Evolutionary conservation across 148 eudicot species (phyloP), one percentile per base, ranked within the genome.

Genomic region (Rhododendron ferrugineum): DNA sequence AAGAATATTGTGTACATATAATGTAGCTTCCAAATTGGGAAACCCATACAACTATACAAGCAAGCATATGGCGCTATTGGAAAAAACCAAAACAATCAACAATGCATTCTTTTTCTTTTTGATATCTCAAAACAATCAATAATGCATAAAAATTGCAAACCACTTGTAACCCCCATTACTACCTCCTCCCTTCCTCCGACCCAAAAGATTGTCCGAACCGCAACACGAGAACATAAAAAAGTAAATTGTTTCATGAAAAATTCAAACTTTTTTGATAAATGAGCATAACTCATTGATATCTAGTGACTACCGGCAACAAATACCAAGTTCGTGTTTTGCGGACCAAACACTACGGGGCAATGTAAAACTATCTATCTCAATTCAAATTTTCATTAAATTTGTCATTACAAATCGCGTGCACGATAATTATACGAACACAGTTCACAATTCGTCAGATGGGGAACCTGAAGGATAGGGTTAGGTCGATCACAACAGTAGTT

Each of bases 401-500:
- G 4, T 13, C 7, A 20, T 44, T 5, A 44, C 30, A 11, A 14
- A 37, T 32, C 3, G 76, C 11, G 28, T 0, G 37, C 16, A 32
- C 7, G 37, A 28, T 30, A 28, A 32, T 70, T 32, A 28, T 30
- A 32, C 37, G 20, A 30, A 73, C 42, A 74, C 11, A 18, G 13
- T 22, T 15, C 37, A 37, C 6, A 36, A 73, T 34, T 36, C n/a
- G 3, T 36, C 23, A 74, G 26, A 14, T 6, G 30, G 44, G 58
- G 49, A 60, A 94, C 99, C 99, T 97, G 99, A 85, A 97, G 85
- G 81, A 88, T 91, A 76, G 99, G 99, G 82, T 97, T 97, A 84
- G 99, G 95, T 42, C 99, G 96, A 86, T 95, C 97, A 77, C 99
- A 97, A 85, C 97, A 97, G 89, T 87, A 93, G 88, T 92, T 86